phyloP scores from a whole-genome alignment of 495 filamentous ascomycete genomes.

The Lichenothelia convexa region DNA sequence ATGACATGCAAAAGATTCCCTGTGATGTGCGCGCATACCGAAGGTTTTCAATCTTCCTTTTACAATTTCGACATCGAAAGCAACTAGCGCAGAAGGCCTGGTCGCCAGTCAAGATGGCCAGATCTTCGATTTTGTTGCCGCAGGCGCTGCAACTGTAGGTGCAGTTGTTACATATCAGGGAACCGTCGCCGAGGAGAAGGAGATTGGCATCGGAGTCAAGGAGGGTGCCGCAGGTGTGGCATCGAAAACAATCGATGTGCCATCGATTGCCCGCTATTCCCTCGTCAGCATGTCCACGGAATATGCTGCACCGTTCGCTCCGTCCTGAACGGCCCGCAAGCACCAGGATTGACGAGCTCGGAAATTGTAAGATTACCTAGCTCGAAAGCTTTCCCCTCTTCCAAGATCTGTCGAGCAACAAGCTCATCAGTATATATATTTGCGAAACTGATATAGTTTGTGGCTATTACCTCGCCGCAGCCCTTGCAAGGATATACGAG shows the following conservation, averaged over 20 bases:
- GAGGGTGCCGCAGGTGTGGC: constrained; percentile 85
- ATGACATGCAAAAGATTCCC: constrained; percentile 99
- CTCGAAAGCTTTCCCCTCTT: constrained; percentile 98
- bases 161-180: constrained; percentile 96
- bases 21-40: constrained; percentile 96
- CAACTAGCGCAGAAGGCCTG: constrained; percentile 98
- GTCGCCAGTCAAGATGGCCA: constrained; percentile 94
- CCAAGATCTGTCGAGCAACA: constrained; percentile 48
- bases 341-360: no score
- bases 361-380: constrained; percentile 79
- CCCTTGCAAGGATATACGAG: constrained; percentile 85
- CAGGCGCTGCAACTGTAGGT: constrained; percentile 98
- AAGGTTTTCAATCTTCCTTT: constrained; percentile 93
- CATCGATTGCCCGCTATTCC: constrained; percentile 79
- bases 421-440: not conserved
- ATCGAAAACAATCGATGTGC: constrained; percentile 99
- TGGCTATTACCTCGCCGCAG: constrained; percentile 63
- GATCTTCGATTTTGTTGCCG: constrained; percentile 92
- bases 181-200: constrained; percentile 89
- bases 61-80: constrained; percentile 96
- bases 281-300: not conserved
- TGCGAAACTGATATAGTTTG: not conserved
- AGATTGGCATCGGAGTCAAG: constrained; percentile 98
- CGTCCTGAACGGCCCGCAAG: no score
- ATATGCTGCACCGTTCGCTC: no score